Evolutionary conservation across 331 rosid genomes (phyloP), one percentile per base, ranked within the genome.

Genomic region (Prunus yedoensis): DNA sequence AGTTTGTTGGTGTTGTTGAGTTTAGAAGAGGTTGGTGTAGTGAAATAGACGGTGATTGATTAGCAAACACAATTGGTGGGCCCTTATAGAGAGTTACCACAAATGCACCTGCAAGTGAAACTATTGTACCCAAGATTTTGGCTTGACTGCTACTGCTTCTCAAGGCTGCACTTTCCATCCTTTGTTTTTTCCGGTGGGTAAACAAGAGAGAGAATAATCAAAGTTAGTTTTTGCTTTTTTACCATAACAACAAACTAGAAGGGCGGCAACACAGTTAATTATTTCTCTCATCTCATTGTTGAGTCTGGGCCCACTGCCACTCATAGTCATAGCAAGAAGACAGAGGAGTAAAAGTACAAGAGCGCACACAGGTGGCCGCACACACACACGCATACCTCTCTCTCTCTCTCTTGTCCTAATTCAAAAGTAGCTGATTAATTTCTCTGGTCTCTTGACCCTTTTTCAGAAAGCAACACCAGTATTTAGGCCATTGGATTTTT

Each of bases 91-190:
- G 86, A 50, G 95, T 88, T 50, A 90, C 96, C 3, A 89, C 91
- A 74, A 93, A 91, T 84, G 98, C 98, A 50, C 98, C 98, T 59
- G 87, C 32, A 72, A 93, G 88, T 62, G 97, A 93, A 70, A 93
- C 88, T 53, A 85, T 11, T 12, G 97, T 88, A 14, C 98, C 98
- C 76, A 85, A 41, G 12, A 91, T 76, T 68, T 93, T 93, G 9
- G 96, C 98, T 71, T 74, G 88, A 57, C 85, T 87, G 81, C 90
- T 93, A 59, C 76, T 67, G 52, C 84, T 81, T 78, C 73, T 84
- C 70, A 77, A 18, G 5, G 56, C 85, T 18, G 88, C 81, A 62
- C 70, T 89, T 71, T 93, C 98, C 98, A 91, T 83, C 88, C 98
- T 93, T 67, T 32, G 1, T 27, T 27, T 27, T 32, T 32, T 4